phyloP scores from a whole-genome alignment of 2,329 filamentous ascomycete species.

The Raffaelea albimanens region DNA sequence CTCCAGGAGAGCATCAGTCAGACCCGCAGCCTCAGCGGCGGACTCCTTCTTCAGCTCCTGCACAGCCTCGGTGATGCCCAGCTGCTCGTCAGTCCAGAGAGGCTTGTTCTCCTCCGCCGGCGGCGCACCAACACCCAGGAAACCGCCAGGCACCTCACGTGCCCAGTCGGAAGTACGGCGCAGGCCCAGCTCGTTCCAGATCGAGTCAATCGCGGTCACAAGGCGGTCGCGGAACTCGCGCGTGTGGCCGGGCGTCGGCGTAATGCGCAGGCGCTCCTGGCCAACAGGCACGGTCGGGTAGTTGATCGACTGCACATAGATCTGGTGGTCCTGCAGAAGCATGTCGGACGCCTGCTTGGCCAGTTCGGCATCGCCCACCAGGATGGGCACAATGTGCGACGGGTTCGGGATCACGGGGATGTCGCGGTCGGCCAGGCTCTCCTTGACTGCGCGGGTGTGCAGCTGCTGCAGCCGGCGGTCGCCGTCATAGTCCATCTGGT shows the following conservation, averaged over 20 bases:
- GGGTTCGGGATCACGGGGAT: constrained; percentile 98
- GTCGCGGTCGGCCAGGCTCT: constrained; percentile 64
- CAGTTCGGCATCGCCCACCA: constrained; percentile 88
- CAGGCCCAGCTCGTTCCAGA: constrained; percentile 82
- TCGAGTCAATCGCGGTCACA: constrained; percentile 71
- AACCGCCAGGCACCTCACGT: constrained; percentile 62
- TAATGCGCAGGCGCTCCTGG: constrained; percentile 94
- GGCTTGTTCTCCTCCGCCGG: constrained; percentile 51
- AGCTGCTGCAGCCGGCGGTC: constrained; percentile 91
- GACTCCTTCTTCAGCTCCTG: constrained; percentile 44
- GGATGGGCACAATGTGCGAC: constrained; percentile 86
- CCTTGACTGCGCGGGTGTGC: constrained; percentile 91
- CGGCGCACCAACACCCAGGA: constrained; percentile 82
- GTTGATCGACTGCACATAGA: constrained; percentile 98
- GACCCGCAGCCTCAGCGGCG: constrained; percentile 26
- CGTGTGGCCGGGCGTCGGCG: constrained; percentile 85
- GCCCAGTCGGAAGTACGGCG: constrained; percentile 93
- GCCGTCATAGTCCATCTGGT: constrained; percentile 75
- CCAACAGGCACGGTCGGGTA: constrained; percentile 96
- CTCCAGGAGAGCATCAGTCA: constrained; percentile 52
- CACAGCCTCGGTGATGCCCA: constrained; percentile 61
- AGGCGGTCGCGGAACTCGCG: constrained; percentile 80
- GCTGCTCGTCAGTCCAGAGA: constrained; percentile 88
- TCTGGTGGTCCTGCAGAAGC: constrained; percentile 78
- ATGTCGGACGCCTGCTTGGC: constrained; percentile 90